Evolutionary conservation across 495 filamentous ascomycete species (phyloP).

Genomic region (Amphirosellinia nigrospora): DNA sequence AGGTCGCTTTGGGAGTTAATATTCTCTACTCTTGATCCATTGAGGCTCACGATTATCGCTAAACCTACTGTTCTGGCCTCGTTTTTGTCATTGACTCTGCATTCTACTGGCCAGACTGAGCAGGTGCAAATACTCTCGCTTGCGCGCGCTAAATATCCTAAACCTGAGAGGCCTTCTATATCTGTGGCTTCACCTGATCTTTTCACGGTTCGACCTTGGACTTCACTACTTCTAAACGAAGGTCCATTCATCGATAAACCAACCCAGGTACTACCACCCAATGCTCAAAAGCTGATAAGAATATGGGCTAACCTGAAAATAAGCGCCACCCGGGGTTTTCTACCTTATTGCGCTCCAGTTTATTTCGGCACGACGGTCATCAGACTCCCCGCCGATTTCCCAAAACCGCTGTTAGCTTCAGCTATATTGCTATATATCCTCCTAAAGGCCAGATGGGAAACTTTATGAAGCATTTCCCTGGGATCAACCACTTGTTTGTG

Average conservation of each 20-base stretch:
- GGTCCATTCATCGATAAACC: conserved; percentile 45
- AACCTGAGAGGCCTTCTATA: not conserved
- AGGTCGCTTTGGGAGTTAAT: conserved; percentile 55
- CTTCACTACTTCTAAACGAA: conserved; percentile 51
- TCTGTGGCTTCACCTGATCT: conserved; percentile 17
- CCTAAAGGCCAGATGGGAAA: no score
- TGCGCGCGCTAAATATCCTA: conserved; percentile 24
- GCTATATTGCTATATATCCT: conserved; percentile 57
- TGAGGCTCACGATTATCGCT: conserved; percentile 50
- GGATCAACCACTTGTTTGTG: conserved; percentile 49
- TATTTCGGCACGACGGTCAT: no score
- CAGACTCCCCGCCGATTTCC: conserved; percentile 42
- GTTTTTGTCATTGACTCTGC: conserved; percentile 47
- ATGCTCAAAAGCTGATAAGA: no score
- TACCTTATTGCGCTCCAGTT: no score
- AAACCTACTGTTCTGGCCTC: conserved; percentile 46
- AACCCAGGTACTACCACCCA: conserved; percentile 32
- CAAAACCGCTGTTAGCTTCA: conserved; percentile 46
- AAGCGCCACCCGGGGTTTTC: no score
- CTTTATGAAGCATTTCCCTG: no score
- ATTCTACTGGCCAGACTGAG: conserved; percentile 42
- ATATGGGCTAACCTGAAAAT: no score
- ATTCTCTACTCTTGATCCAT: conserved; percentile 49
- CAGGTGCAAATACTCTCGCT: conserved; percentile 50
- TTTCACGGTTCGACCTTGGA: conserved; percentile 50